Percentiles rank a stretch among this genome's conserved stretches.
Conservation (phyloP, 345 rosid genomes). For the Bretschneidera sinensis region DNA sequence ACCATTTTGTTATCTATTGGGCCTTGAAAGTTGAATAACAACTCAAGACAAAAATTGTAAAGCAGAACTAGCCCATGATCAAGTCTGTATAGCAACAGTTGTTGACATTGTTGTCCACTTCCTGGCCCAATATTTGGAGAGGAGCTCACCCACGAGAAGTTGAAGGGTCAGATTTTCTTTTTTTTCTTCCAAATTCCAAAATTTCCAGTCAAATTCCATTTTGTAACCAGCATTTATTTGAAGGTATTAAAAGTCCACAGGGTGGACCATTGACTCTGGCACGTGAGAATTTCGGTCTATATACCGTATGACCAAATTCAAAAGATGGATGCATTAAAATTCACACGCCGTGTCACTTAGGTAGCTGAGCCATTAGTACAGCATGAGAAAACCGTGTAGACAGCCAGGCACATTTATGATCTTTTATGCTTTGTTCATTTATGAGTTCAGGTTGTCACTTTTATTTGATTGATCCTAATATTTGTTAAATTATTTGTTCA, state of each 20-base stretch:
- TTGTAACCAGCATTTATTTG: background rate
- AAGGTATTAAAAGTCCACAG: background rate
- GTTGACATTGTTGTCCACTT: too few species aligned
- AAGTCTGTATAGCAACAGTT: too few species aligned
- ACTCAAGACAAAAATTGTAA: too few species aligned
- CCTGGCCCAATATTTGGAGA: too few species aligned
- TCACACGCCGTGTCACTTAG: conserved; percentile 3
- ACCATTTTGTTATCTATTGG: too few species aligned
- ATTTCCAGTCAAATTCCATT: background rate
- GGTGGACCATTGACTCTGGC: background rate
- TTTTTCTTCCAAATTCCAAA: too few species aligned
- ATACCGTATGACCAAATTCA: background rate
- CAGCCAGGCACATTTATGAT: conserved; percentile 27
- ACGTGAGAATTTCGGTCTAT: too few species aligned
- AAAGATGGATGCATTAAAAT: background rate
- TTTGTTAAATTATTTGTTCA: too few species aligned
- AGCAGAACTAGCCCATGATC: too few species aligned
- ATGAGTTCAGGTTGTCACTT: conserved; percentile 1
- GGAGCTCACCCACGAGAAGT: too few species aligned
- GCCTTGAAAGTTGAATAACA: too few species aligned
- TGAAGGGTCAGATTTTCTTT: too few species aligned
- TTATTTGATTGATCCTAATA: background rate
- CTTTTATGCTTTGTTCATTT: conserved; percentile 5
- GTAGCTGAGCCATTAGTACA: conserved; percentile 1
- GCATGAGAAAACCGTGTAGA: conserved; percentile 39